Evolutionary conservation across 2,329 filamentous ascomycete species (phyloP), one percentile per base, ranked within the genome.

Genomic region (Fusarium paranaense): DNA sequence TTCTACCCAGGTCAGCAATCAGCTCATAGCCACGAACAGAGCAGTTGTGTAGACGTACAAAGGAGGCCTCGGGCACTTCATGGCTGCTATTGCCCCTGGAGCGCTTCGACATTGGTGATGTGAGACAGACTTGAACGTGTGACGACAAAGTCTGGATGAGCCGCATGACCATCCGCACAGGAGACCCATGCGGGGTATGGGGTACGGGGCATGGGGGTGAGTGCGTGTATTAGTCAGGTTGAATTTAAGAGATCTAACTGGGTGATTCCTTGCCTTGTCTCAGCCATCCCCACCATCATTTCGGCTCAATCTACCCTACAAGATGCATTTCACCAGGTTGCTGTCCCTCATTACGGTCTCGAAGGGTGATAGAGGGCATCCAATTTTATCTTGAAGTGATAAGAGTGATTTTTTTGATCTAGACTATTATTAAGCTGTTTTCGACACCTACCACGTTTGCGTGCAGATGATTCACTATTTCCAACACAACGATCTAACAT

Each of bases 101-200:
- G 11, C 61, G 61, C 20, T 63, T 63, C 61, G 47, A 52, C 61
- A 63, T 63, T 22, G 45, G 22, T 20, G 40, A 30, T 50, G 6
- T 0, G 30, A 47, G 27, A 42, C n/a, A 37, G 25, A 13, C 40
- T 62, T 20, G 25, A 20, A 25, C 14, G 30, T 50, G 40, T 35
- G 22, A 47, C 22, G 58, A 61, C 30, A 62, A 62, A 42, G 40
- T 47, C 33, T 30, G 9, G 30, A 32, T 58, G 56, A 58, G 56
- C 56, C 56, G 56, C 56, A 37, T 58, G n/a, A 57, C 30, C 54
- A 30, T 4, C 47, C 47, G 18, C 10, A 30, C 37, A 45, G 58
- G 32, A 45, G 59, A 35, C 22, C 40, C 59, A 47, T 33, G 59
- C 59, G 59, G 59, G 59, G 59, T 50, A 62, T 14, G 30, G 50